Evolutionary conservation across 2,329 filamentous ascomycete genomes (phyloP).

Genomic region (Exserohilum turcica): DNA sequence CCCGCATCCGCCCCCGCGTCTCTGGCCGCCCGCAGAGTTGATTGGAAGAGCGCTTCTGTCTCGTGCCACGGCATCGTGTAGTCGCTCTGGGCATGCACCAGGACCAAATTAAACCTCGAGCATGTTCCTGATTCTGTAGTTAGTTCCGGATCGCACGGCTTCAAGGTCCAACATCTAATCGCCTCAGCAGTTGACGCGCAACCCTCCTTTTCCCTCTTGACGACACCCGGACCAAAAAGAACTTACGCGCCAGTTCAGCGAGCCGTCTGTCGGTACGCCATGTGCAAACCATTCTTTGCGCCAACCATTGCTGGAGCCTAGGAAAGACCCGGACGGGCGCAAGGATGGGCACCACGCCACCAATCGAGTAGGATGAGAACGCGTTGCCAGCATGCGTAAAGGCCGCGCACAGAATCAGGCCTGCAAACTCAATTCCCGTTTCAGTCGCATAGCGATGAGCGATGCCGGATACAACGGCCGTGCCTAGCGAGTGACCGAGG

Average conservation of each 20-base stretch:
- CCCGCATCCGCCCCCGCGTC: constrained; percentile 15
- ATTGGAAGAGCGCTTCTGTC: constrained; percentile 40
- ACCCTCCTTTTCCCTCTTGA: not conserved
- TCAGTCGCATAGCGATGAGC: constrained; percentile 69
- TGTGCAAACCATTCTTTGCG: constrained; percentile 71
- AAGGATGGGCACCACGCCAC: constrained; percentile 75
- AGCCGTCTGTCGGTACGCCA: constrained; percentile 78
- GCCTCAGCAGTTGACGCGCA: not conserved
- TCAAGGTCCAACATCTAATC: not conserved
- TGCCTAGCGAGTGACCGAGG: constrained; percentile 86
- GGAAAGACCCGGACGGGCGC: constrained; percentile 73
- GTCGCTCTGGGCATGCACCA: constrained; percentile 45
- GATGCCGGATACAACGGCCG: constrained; percentile 77
- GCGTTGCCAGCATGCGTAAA: constrained; percentile 78
- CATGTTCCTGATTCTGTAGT: constrained; percentile 15
- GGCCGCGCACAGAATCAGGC: constrained; percentile 76
- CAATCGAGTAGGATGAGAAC: constrained; percentile 76
- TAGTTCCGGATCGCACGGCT: constrained; percentile 6
- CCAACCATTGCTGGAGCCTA: constrained; percentile 66
- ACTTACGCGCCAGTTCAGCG: constrained; percentile 56
- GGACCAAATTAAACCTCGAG: constrained; percentile 31
- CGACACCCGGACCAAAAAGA: not conserved
- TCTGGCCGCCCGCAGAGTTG: constrained; percentile 33
- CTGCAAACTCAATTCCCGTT: constrained; percentile 70
- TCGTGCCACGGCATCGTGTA: constrained; percentile 44